Conservation (phyloP, 371 early-diverging fungal genomes). For the Mortierella sp. region DNA sequence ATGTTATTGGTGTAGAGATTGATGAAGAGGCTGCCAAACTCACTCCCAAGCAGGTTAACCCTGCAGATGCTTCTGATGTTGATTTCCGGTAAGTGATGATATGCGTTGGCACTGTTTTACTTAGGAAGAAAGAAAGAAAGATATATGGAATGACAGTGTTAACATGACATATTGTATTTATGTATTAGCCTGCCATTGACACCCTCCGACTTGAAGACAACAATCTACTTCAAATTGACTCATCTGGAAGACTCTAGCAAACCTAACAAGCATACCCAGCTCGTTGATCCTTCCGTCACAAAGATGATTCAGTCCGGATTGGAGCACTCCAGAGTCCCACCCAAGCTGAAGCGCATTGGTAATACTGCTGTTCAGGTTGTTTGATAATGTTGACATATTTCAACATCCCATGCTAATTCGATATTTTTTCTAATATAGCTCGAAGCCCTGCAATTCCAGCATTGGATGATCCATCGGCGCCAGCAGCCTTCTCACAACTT, state of each 20-base stretch:
- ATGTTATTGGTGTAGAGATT: conserved; percentile 78
- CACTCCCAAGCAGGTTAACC: conserved; percentile 42
- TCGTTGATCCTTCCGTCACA: conserved; percentile 70
- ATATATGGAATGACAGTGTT: not conserved
- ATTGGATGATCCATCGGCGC: conserved; percentile 50
- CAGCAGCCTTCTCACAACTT: conserved; percentile 57
- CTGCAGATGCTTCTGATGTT: conserved; percentile 50
- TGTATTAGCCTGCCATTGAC: conserved; percentile 21
- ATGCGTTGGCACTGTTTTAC: not conserved
- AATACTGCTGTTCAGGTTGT: not conserved
- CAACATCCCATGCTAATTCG: not conserved
- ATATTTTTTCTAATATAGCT: not conserved
- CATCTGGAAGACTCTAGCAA: conserved; percentile 42
- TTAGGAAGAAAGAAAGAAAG: not conserved
- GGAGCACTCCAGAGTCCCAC: conserved; percentile 72
- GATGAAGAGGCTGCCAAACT: conserved; percentile 64
- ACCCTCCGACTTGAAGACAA: conserved; percentile 32
- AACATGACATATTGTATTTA: not conserved
- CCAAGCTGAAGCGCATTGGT: conserved; percentile 41
- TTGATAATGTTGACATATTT: not conserved
- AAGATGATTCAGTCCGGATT: conserved; percentile 77
- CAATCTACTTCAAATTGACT: conserved; percentile 53
- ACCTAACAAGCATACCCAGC: conserved; percentile 55
- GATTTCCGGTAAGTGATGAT: conserved; percentile 45
- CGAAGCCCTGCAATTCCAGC: conserved; percentile 38